phyloP scores from a whole-genome alignment of 257 asterid species.

The Primulina huaijiensis region DNA sequence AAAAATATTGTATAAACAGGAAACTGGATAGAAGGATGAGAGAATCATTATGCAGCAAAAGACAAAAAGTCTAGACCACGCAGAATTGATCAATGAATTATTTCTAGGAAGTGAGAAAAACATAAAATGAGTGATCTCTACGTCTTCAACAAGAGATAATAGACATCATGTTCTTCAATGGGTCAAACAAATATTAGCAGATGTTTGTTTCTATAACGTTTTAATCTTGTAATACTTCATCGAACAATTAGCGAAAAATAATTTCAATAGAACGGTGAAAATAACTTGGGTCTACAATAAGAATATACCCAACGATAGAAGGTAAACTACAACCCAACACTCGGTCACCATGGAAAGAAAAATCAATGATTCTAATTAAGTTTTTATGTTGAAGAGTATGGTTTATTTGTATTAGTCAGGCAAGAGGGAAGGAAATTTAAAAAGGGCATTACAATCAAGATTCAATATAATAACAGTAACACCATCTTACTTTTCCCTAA shows the following conservation, averaged over 20 bases:
- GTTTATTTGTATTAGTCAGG: background rate
- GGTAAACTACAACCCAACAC: constrained; percentile 3
- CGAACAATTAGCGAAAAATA: background rate
- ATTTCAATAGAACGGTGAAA: constrained; percentile 2
- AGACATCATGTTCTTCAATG: background rate
- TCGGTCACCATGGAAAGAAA: background rate
- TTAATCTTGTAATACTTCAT: background rate
- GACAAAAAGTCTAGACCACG: constrained; percentile 9
- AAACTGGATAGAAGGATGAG: background rate
- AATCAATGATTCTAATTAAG: background rate
- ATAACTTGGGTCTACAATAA: constrained; percentile 6
- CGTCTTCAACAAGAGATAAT: background rate
- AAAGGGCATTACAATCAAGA: constrained; percentile 8
- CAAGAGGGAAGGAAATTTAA: background rate
- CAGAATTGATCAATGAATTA: background rate
- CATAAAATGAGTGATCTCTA: background rate
- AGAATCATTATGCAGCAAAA: constrained; percentile 2
- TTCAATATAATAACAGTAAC: background rate
- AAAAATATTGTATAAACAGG: background rate
- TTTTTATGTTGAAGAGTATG: background rate
- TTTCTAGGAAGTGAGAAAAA: background rate
- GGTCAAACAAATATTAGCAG: constrained; percentile 2
- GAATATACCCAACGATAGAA: constrained; percentile 1
- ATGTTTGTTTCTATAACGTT: background rate
- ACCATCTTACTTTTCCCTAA: constrained; percentile 72